phyloP scores from a whole-genome alignment of 2,329 filamentous ascomycete species.

The Microdochium trichocladiopsis region DNA sequence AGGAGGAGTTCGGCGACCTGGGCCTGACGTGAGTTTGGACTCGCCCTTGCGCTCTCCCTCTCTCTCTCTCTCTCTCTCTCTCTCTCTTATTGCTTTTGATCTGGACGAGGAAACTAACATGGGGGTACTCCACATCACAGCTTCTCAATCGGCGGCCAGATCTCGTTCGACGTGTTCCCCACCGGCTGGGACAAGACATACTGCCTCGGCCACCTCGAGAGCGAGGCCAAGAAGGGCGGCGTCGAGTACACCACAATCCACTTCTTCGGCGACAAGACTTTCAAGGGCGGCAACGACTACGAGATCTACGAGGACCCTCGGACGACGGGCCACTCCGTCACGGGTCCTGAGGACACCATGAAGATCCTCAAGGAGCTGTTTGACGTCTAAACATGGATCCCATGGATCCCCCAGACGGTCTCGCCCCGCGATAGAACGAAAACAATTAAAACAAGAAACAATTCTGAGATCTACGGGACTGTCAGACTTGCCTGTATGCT shows the following conservation, averaged over 20 bases:
- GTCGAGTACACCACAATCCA: constrained; percentile 82
- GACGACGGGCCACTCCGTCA: constrained; percentile 80
- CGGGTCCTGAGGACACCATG: constrained; percentile 75
- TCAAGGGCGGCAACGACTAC: constrained; percentile 86
- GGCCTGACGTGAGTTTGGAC: constrained; percentile 66
- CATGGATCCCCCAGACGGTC: neutral
- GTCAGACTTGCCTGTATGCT: too few species aligned
- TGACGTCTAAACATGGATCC: constrained; percentile 40
- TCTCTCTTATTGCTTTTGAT: too few species aligned
- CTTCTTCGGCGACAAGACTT: constrained; percentile 98
- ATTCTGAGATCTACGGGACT: too few species aligned
- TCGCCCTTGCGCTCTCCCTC: constrained; percentile 2
- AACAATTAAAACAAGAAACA: too few species aligned
- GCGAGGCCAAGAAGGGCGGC: constrained; percentile 65
- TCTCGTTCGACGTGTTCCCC: constrained; percentile 98
- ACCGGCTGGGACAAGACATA: constrained; percentile 98
- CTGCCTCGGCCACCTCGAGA: constrained; percentile 81
- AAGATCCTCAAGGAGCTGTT: constrained; percentile 77
- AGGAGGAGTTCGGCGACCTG: constrained; percentile 74
- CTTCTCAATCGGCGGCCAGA: constrained; percentile 92
- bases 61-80: neutral
- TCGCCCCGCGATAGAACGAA: too few species aligned
- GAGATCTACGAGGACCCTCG: constrained; percentile 83
- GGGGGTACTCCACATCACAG: constrained; percentile 36
- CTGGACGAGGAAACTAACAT: too few species aligned